Evolutionary conservation across 345 rosid genomes (phyloP), one percentile per base, ranked within the genome.

Genomic region (Geranium rotundifolium): DNA sequence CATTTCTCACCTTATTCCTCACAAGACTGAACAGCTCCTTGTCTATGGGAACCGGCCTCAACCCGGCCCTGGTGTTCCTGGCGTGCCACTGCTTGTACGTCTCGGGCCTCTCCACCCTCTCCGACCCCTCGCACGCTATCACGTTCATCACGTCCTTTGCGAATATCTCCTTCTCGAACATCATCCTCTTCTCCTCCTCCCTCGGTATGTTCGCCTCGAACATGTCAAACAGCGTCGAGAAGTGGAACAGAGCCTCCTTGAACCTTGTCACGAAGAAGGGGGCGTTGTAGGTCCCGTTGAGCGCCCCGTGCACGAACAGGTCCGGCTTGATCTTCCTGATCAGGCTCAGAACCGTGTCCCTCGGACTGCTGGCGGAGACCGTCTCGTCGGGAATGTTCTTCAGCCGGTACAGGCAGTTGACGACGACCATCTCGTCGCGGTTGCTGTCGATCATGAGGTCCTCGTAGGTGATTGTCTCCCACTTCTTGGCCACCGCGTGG

Each of bases 91-190:
- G 87, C 79, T 87, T 92, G 65, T 87, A 87, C 0, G 95, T 83
- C 71, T 92, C 93, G 0, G 88, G 88, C 78, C 88, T 74, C 67
- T 83, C 88, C 12, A 87, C 73, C 68, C 97, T 74, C 68, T 85
- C 85, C 4, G 69, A 17, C 0, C 95, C 92, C 62, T 90, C 97
- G 57, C 86, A 85, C 0, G 95, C 95, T 54, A 87, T 77, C 15
- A 76, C 90, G 68, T 84, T 87, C 79, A 79, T 73, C 0, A 77
- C 82, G 6, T 90, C 97, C 9, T 80, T 75, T 15, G 77, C 80
- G 30, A 70, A 72, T 19, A 81, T 19, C 67, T 82, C 97, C 57
- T 62, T 80, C 80, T 90, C 97, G 39, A 74, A 82, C 65, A 82
- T 4, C 62, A 69, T 70, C 70, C 95, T 82, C 65, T 75, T 75